Evolutionary conservation across 1,284 basidiomycete genomes (phyloP), one percentile per base, ranked within the genome.

Genomic region (Cystobasidiaceae sp.): DNA sequence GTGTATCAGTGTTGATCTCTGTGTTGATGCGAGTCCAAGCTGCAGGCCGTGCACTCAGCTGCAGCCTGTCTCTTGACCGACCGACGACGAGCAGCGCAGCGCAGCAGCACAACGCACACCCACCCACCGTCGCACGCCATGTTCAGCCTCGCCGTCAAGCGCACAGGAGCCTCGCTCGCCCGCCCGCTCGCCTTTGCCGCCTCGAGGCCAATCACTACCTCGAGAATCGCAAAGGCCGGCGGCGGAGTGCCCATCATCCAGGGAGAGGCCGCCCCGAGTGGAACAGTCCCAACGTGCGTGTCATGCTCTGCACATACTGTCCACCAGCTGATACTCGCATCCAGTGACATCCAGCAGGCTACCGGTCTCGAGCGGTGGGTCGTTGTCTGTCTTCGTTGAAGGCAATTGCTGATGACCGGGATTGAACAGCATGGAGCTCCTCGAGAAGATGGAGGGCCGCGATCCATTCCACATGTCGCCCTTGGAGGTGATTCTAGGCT

Each of bases 391-490:
- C n/a, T 4, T 32, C 2, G 19, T 39, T 37, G 39, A 43, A 21
- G 37, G 33, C 13, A n/a, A 30, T 50, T 30, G 9, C 8, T 28
- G 48, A 50, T 13, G 15, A 23, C 27, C 13, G 11, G 13, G 21
- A 23, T 30, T 63, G 4, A 41, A 67, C 52, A 39, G 67, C 34
- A 65, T 68, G 55, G 67, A 68, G 33, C 44, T 68, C 48, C 50
- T 68, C 21, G 61, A 54, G 19, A 64, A 65, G 49, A 39, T 68
- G 52, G 25, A 55, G 44, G 67, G 67, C 34, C 52, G 60, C 27
- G 67, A 68, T 37, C 61, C 62, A 2, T 68, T 68, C 60, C 44
- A 57, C 56, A 68, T 68, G 67, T 34, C 54, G 37, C 67, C 67
- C 39, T 39, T 68, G 7, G 48, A 57, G 44, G 61, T 64, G 48